Evolutionary conservation across 768 basidiomycete genomes (phyloP), one percentile per base, ranked within the genome.

Genomic region (Kwoniella mangroviensis): DNA sequence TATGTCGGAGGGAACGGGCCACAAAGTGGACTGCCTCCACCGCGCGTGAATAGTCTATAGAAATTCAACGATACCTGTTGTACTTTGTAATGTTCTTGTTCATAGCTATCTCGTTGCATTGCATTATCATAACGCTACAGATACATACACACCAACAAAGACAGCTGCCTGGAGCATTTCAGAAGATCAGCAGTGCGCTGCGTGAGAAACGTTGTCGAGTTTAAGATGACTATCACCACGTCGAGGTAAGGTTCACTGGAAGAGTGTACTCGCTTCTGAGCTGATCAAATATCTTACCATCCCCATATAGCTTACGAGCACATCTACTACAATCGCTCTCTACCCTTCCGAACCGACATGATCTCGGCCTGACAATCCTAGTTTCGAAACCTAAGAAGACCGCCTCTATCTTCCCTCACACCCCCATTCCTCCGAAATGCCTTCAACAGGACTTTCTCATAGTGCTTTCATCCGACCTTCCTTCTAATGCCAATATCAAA

Each of bases 401-500:
- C 2, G 85, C 86, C 45, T 75, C 83, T 0, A 83, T 97, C 19
- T 98, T 89, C 81, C 92, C 90, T 0, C 93, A 92, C 77, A 89
- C 92, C 1, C 51, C 74, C 2, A 11, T 83, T 80, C 54, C 89
- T 6, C 89, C 90, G 11, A 88, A 87, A 79, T 85, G 88, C 11
- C 90, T 88, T 74, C 83, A 92, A 42, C 68, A 70, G 67, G 75
- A 79, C 43, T 73, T 71, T 51, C 69, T 79, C 24, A 66, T 79
- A n/a, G 61, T 67, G 24, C 85, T 93, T 64, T 89, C 90, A 0
- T 89, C 93, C 74, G 87, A 90, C 75, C 53, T 85, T 2, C 34
- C 34, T 34, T 34, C 34, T 4, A 34, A 34, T 7, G 34, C 34
- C 34, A 7, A 34, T 34, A 34, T 34, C 34, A 34, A 34, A 34